phyloP scores from a whole-genome alignment of 805 yeast species.

The Blastobotrys mokoenaii region DNA sequence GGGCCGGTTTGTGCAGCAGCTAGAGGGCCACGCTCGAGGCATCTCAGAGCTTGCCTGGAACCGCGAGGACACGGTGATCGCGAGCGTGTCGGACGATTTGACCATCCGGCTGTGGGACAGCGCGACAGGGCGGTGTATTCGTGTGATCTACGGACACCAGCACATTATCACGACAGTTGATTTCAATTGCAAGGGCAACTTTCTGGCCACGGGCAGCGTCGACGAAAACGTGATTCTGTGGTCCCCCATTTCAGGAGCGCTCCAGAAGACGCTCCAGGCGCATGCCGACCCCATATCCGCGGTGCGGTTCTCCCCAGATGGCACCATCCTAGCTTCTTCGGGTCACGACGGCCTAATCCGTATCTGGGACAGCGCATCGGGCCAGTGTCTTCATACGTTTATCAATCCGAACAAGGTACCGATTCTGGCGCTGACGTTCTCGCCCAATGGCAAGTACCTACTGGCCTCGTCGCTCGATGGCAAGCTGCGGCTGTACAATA shows the following conservation, averaged over 20 bases:
- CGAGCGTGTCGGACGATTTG: slow-evolving; percentile 81
- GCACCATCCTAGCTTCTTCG: slow-evolving; percentile 75
- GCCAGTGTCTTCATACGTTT: slow-evolving; percentile 85
- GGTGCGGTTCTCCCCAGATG: slow-evolving; percentile 66
- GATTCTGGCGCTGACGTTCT: slow-evolving; percentile 59
- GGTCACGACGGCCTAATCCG: slow-evolving; percentile 88
- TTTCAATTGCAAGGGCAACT: slow-evolving; percentile 67
- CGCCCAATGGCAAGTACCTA: slow-evolving; percentile 75
- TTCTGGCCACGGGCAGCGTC: slow-evolving; percentile 72
- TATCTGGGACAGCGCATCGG: slow-evolving; percentile 77
- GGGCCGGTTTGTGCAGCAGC: slow-evolving; percentile 30
- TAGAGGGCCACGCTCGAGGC: slow-evolving; percentile 58
- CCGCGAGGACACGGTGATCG: slow-evolving; percentile 62
- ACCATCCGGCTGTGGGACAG: slow-evolving; percentile 68
- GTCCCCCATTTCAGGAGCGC: slow-evolving; percentile 68
- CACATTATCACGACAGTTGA: slow-evolving; percentile 69
- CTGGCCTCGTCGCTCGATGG: slow-evolving; percentile 80
- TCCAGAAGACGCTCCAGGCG: slow-evolving; percentile 76
- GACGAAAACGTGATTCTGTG: slow-evolving; percentile 89
- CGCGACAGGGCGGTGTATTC: slow-evolving; percentile 32
- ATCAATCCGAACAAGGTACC: slow-evolving; percentile 77
- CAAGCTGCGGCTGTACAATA: slow-evolving; percentile 68
- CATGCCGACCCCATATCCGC: slow-evolving; percentile 86
- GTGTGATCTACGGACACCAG: slow-evolving; percentile 64
- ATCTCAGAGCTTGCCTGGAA: slow-evolving; percentile 72